Conservation (phyloP, 345 rosid species). For the Aquilaria malaccensis region DNA sequence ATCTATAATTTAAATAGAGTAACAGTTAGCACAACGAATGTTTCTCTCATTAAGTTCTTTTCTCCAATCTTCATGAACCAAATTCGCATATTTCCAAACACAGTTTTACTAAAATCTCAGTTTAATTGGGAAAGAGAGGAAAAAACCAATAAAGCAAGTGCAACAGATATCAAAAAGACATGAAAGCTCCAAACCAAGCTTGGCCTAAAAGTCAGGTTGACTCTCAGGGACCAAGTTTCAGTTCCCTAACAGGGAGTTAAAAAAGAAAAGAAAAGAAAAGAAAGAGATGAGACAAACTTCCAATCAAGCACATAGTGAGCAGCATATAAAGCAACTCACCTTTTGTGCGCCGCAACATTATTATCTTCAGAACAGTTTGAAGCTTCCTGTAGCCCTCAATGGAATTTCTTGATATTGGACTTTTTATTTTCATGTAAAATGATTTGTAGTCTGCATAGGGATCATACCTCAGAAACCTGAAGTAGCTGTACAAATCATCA, state of each 20-base stretch:
- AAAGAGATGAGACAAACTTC: background rate
- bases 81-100: too few relatives aligned
- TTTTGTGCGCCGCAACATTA: constrained; percentile 98
- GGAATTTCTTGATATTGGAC: constrained; percentile 65
- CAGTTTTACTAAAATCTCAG: too few relatives aligned
- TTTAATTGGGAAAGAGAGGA: too few relatives aligned
- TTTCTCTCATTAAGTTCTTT: too few relatives aligned
- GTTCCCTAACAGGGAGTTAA: constrained; percentile 9
- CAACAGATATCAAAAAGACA: too few relatives aligned
- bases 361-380: constrained; percentile 76
- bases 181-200: too few relatives aligned
- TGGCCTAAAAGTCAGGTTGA: too few relatives aligned
- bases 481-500: constrained; percentile 94
- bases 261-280: constrained; percentile 1
- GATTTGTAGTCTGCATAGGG: constrained; percentile 69
- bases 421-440: constrained; percentile 57
- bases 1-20: too few relatives aligned
- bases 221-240: too few relatives aligned
- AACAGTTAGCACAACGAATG: too few relatives aligned
- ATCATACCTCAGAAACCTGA: constrained; percentile 85
- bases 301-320: constrained; percentile 3
- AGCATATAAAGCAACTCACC: constrained; percentile 35
- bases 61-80: too few relatives aligned
- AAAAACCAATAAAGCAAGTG: too few relatives aligned
- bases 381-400: constrained; percentile 83